phyloP scores from a whole-genome alignment of 2,329 filamentous ascomycete genomes.

The Cercospora brassicicola region DNA sequence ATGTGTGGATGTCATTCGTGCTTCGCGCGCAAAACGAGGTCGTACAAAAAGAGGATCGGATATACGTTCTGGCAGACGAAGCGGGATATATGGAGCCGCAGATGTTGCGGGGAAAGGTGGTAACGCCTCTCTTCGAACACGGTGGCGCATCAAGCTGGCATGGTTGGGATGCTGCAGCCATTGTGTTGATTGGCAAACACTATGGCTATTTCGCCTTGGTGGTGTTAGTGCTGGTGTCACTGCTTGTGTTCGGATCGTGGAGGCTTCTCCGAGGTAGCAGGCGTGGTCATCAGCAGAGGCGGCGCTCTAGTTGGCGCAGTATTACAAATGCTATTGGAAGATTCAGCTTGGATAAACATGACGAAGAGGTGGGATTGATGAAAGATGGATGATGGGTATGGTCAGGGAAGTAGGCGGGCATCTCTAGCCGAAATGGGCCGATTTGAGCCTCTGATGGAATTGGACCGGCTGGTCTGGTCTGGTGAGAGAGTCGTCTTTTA shows the following conservation, averaged over 20 bases:
- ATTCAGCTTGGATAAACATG: slow-evolving; percentile 16
- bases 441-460: background rate
- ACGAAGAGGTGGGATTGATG: slow-evolving; percentile 22
- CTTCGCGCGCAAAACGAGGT: slow-evolving; percentile 2
- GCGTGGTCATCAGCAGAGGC: slow-evolving; percentile 6
- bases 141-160: slow-evolving; percentile 37
- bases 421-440: background rate
- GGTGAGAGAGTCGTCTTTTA: background rate
- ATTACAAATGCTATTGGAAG: slow-evolving; percentile 7
- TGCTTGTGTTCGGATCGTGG: slow-evolving; percentile 11
- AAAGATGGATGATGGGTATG: slow-evolving; percentile 18
- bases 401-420: background rate
- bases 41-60: slow-evolving; percentile 19
- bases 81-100: slow-evolving; percentile 29
- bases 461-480: background rate
- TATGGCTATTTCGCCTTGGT: slow-evolving; percentile 24
- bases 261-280: slow-evolving; percentile 7
- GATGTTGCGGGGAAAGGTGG: slow-evolving; percentile 33
- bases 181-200: slow-evolving; percentile 31
- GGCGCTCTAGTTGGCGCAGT: slow-evolving; percentile 16
- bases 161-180: slow-evolving; percentile 30
- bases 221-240: background rate
- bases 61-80: slow-evolving; percentile 33
- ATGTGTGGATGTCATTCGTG: slow-evolving; percentile 33
- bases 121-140: slow-evolving; percentile 34